Evolutionary conservation across 768 basidiomycete species (phyloP).

Genomic region (Mycena capillaripes): DNA sequence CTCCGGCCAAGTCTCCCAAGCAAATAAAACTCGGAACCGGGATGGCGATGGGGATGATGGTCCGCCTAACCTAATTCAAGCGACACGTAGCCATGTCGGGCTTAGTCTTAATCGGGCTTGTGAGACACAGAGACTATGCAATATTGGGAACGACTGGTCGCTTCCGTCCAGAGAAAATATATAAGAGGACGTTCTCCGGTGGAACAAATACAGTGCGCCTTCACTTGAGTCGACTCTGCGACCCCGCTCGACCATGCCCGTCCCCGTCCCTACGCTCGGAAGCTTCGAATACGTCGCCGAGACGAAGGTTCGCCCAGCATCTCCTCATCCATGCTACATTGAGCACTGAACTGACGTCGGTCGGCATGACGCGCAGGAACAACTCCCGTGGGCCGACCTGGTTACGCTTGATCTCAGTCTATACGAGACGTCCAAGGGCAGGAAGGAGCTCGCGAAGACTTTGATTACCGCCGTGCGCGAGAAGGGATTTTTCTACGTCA

Average conservation of each 20-base stretch:
- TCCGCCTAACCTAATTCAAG: neutral
- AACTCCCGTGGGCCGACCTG: conserved; percentile 65
- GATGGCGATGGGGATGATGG: neutral
- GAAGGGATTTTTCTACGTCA: conserved; percentile 67
- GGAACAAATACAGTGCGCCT: neutral
- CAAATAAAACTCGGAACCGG: neutral
- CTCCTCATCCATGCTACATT: neutral
- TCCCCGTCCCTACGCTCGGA: conserved; percentile 51
- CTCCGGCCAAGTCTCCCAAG: too few relatives aligned
- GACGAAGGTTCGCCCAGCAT: conserved; percentile 45
- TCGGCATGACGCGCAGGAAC: conserved; percentile 46
- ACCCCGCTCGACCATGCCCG: conserved; percentile 42
- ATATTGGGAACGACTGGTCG: conserved; percentile 6
- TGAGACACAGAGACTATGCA: conserved; percentile 13
- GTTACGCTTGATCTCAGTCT: conserved; percentile 60
- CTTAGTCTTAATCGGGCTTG: conserved; percentile 11
- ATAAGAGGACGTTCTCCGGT: neutral
- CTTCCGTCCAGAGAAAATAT: neutral
- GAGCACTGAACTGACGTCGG: conserved; percentile 17
- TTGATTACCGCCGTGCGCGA: conserved; percentile 60
- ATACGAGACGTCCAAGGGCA: conserved; percentile 57
- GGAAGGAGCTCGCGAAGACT: conserved; percentile 54
- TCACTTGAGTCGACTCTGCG: neutral
- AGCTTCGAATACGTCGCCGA: conserved; percentile 52
- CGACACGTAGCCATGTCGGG: neutral